Conservation (phyloP, 2,329 filamentous ascomycete species). For the Septoria linicola region DNA sequence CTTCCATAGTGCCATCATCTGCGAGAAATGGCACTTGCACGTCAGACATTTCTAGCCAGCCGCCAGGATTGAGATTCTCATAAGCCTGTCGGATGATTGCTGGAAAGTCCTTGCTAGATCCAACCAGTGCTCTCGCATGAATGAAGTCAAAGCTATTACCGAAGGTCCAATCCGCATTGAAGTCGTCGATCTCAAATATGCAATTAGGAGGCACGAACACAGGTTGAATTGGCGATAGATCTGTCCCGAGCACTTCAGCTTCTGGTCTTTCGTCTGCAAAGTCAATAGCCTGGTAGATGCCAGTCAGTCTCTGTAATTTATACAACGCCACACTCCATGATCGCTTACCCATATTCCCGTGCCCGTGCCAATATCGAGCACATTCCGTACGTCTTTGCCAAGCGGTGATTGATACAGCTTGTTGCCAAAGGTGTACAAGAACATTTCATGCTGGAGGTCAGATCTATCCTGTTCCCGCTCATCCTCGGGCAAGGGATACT, state of each 20-base stretch:
- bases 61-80: constrained; percentile 42
- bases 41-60: constrained; percentile 47
- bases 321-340: background rate
- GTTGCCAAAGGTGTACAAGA: constrained; percentile 27
- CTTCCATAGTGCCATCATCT: constrained; percentile 43
- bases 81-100: constrained; percentile 34
- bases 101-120: constrained; percentile 27
- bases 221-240: constrained; percentile 14
- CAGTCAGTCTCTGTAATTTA: constrained; percentile 39
- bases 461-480: constrained; percentile 32
- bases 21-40: constrained; percentile 42
- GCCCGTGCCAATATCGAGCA: constrained; percentile 53
- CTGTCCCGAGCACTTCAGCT: constrained; percentile 4
- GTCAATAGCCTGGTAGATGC: constrained; percentile 29
- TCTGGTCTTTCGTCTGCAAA: constrained; percentile 18
- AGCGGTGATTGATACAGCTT: constrained; percentile 45
- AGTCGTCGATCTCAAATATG: constrained; percentile 34
- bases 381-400: constrained; percentile 36
- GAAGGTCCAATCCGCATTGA: constrained; percentile 39
- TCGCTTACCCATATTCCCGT: constrained; percentile 48
- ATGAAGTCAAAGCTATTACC: constrained; percentile 44
- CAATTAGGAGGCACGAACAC: constrained; percentile 30
- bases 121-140: constrained; percentile 40
- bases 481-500: constrained; percentile 34
- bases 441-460: constrained; percentile 35